Evolutionary conservation across 2,329 filamentous ascomycete genomes (phyloP).

Genomic region (Teratosphaeria nubilosa): DNA sequence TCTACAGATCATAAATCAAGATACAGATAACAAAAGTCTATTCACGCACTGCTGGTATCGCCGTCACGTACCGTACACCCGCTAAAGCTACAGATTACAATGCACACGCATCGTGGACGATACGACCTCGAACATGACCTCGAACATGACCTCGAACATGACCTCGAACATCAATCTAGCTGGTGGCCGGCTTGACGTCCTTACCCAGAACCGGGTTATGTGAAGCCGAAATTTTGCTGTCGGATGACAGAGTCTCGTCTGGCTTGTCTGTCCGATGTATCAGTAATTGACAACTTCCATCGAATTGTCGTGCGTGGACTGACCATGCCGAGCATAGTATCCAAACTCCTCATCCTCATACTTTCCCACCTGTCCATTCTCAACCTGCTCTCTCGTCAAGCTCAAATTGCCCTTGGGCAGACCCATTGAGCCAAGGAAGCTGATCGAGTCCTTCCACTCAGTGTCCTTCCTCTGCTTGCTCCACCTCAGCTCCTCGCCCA

Average conservation of each 20-base stretch:
- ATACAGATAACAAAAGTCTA: not conserved
- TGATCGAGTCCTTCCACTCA: slow-evolving; percentile 67
- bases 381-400: slow-evolving; percentile 49
- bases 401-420: slow-evolving; percentile 46
- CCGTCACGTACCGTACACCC: not conserved
- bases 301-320: slow-evolving; percentile 18
- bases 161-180: not conserved
- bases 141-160: no score
- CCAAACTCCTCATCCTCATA: slow-evolving; percentile 40
- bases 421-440: slow-evolving; percentile 53
- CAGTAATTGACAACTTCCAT: not conserved
- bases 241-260: slow-evolving; percentile 42
- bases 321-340: slow-evolving; percentile 41
- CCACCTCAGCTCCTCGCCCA: slow-evolving; percentile 78
- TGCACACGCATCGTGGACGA: not conserved
- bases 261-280: slow-evolving; percentile 36
- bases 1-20: no score
- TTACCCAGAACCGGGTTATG: slow-evolving; percentile 34
- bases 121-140: not conserved
- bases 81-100: not conserved
- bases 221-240: slow-evolving; percentile 35
- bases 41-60: not conserved
- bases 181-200: slow-evolving; percentile 15
- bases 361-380: slow-evolving; percentile 43
- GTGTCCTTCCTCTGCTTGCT: slow-evolving; percentile 58